phyloP scores from a whole-genome alignment of 805 yeast species.

The Pichia insulana region DNA sequence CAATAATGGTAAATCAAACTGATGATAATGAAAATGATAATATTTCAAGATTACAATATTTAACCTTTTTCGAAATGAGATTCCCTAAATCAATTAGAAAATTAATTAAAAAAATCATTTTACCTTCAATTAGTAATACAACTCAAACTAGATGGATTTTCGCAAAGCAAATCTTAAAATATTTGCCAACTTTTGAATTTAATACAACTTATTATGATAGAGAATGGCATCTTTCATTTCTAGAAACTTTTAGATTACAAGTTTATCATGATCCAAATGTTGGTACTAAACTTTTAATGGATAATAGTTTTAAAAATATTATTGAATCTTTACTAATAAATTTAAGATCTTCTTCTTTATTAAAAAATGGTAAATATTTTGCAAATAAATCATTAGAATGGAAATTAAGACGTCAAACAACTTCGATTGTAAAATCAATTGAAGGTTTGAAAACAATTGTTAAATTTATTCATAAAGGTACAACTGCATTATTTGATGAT shows the following conservation, averaged over 20 bases:
- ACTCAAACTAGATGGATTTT: constrained; percentile 38
- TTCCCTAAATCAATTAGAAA: constrained; percentile 45
- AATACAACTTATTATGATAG: constrained; percentile 39
- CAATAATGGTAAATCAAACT: not conserved
- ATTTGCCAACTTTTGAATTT: constrained; percentile 43
- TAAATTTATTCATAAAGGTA: constrained; percentile 21
- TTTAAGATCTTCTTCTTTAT: constrained; percentile 3
- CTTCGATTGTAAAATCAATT: constrained; percentile 5
- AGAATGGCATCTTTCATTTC: constrained; percentile 35
- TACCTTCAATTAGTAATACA: constrained; percentile 51
- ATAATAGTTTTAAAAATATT: constrained; percentile 34
- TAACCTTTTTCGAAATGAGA: constrained; percentile 53
- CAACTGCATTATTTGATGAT: constrained; percentile 14
- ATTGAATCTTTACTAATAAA: constrained; percentile 27
- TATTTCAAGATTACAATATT: constrained; percentile 45
- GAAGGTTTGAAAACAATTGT: constrained; percentile 19
- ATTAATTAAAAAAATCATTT: constrained; percentile 37
- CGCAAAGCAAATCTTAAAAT: constrained; percentile 43
- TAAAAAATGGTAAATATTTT: constrained; percentile 9
- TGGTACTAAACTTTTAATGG: constrained; percentile 33
- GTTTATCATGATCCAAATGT: constrained; percentile 25
- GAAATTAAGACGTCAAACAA: constrained; percentile 9
- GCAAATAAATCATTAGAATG: constrained; percentile 8
- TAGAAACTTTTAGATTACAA: constrained; percentile 26
- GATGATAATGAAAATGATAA: constrained; percentile 1